Evolutionary conservation across 2,329 filamentous ascomycete genomes (phyloP), one percentile per base, ranked within the genome.

Genomic region (Neocatenulostroma microsporum): DNA sequence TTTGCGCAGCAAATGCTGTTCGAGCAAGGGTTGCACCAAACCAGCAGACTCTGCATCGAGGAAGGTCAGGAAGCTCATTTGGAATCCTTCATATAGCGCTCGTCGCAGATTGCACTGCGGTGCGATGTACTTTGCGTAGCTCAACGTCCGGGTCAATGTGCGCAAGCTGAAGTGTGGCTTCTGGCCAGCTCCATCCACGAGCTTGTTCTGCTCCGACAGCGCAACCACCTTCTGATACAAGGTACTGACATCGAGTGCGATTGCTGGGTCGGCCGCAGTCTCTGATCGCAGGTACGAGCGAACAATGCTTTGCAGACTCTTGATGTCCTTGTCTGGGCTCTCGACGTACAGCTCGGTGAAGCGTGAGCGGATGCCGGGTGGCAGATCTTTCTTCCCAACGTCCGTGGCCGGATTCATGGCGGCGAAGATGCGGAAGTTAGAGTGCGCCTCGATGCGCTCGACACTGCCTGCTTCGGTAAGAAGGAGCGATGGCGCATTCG

Each of bases 341-440:
- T 85, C 78, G 17, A 98, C 87, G 56, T 94, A 98, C 15, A 98
- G 71, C 60, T 99, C 91, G 0, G 91, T 96, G 56, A 99, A 99
- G 32, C 88, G 77, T 7, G 88, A 94, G 37, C 89, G 74, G 28
- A 96, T 77, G 2, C 89, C 88, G 37, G 84, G 78, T 1, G 89
- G 87, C 12, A 99, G 68, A 60, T 98, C 91, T 38, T 89, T 81
- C 64, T 98, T 99, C 42, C 93, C 91, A 38, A 95, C 80, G 65
- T 99, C 91, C 3, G 91, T 98, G 4, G 91, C 91, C 20, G 91
- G 91, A 55, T 99, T 99, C 91, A 99, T 99, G 19, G 93, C 91
- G 34, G 85, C 93, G 56, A 99, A 98, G 11, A 99, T 84, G 25
- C 91, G 80, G 60, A 99, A 98, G 46, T 94, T 80, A 0, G 86